Conservation (phyloP, 331 rosid species). For the Prunus yedoensis region DNA sequence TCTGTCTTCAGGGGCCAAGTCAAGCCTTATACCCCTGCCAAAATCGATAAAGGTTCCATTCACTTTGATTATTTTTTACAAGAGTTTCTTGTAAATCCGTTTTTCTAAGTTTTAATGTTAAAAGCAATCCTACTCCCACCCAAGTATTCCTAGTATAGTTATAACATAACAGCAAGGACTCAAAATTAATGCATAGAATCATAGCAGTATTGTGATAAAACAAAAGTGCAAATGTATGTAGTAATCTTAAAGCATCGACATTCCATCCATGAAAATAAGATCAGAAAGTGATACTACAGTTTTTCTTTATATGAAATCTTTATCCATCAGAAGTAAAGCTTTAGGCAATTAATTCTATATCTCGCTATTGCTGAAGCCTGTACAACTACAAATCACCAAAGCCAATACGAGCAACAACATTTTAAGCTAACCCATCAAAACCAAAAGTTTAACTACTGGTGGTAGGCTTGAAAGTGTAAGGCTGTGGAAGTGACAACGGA, state of each 20-base stretch:
- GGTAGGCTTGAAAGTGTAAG: constrained; percentile 71
- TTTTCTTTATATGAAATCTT: background rate
- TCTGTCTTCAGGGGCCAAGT: constrained; percentile 43
- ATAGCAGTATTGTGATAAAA: background rate
- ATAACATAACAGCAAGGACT: background rate
- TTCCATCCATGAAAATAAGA: background rate
- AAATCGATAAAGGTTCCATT: constrained; percentile 45
- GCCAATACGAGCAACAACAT: background rate
- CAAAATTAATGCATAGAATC: background rate
- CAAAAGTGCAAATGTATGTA: too few relatives aligned
- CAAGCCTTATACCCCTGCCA: constrained; percentile 59
- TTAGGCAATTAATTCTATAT: background rate
- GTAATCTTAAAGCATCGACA: background rate
- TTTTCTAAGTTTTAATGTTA: background rate
- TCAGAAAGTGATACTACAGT: background rate
- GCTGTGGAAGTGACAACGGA: constrained; percentile 83
- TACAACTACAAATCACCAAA: constrained; percentile 3
- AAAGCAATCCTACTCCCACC: background rate
- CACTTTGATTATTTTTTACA: constrained; percentile 16
- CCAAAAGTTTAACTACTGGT: constrained; percentile 24
- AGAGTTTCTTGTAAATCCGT: constrained; percentile 5
- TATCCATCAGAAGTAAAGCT: background rate
- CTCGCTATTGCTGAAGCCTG: background rate
- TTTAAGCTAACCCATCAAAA: constrained; percentile 15
- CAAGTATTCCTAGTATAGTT: constrained; percentile 8